Evolutionary conservation across 495 filamentous ascomycete species (phyloP).

Genomic region (Venustampulla echinocandica): DNA sequence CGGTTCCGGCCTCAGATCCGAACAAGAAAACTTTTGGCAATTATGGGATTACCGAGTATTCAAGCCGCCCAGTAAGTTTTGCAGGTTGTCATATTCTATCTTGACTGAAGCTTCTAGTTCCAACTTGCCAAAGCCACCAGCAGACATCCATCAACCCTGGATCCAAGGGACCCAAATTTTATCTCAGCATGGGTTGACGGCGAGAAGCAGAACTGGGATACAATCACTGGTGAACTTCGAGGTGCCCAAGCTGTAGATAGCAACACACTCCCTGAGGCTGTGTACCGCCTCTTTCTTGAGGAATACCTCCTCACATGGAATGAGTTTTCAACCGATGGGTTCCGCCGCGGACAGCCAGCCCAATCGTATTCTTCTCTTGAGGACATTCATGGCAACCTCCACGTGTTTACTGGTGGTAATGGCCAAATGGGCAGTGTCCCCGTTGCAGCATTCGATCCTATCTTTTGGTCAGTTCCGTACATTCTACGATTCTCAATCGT

Average conservation of each 20-base stretch:
- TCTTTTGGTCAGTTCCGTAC: conserved; percentile 26
- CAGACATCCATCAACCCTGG: conserved; percentile 9
- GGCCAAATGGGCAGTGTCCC: conserved; percentile 33
- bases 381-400: conserved; percentile 33
- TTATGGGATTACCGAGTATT: conserved; percentile 2
- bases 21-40: conserved; percentile 18
- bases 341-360: conserved; percentile 8
- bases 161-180: conserved; percentile 1
- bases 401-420: conserved; percentile 27
- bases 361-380: conserved; percentile 24
- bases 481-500: background rate
- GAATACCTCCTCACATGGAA: conserved; percentile 12
- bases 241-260: conserved; percentile 3
- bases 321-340: conserved; percentile 5
- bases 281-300: conserved; percentile 11
- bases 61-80: too few species aligned
- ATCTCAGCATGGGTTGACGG: background rate
- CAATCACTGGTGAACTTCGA: conserved; percentile 5
- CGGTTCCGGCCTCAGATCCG: conserved; percentile 22
- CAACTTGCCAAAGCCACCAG: background rate
- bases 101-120: background rate
- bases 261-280: conserved; percentile 11
- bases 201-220: conserved; percentile 3
- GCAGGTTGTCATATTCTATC: too few species aligned
- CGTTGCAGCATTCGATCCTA: conserved; percentile 31